phyloP scores from a whole-genome alignment of 352 stramenopile genomes.

The Globisporangium radiosum region DNA sequence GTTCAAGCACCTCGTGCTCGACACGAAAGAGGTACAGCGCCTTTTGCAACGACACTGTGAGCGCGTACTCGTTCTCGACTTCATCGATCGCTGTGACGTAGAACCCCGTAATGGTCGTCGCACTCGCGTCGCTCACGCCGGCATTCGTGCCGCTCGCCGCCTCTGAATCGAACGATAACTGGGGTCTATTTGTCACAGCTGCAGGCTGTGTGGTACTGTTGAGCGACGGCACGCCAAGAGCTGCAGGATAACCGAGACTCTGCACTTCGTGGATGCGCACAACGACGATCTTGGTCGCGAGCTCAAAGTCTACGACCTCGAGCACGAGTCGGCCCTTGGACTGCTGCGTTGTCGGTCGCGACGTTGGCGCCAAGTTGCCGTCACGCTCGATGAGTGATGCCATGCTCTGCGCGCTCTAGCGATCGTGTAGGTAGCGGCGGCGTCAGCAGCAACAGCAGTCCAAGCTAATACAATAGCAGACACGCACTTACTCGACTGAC shows the following conservation, averaged over 20 bases:
- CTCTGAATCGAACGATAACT: neutral
- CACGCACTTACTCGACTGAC: too few relatives aligned
- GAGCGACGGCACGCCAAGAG: neutral
- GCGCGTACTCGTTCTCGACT: conserved; percentile 56
- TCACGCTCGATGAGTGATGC: neutral
- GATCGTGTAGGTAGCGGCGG: too few relatives aligned
- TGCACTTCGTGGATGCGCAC: conserved; percentile 33
- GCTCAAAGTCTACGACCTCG: conserved; percentile 22
- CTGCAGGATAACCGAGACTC: neutral
- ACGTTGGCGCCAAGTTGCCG: neutral
- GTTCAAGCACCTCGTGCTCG: conserved; percentile 12
- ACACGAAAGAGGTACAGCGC: conserved; percentile 36
- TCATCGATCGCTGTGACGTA: conserved; percentile 54
- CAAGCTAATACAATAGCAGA: too few relatives aligned
- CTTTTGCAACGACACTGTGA: conserved; percentile 41
- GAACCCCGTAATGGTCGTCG: conserved; percentile 19
- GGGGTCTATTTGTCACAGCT: neutral
- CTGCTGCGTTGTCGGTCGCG: conserved; percentile 3
- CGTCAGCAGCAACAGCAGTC: too few relatives aligned
- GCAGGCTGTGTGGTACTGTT: neutral
- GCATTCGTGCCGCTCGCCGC: neutral
- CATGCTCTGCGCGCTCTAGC: neutral
- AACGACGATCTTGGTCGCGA: conserved; percentile 27
- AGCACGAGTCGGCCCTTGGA: conserved; percentile 23
- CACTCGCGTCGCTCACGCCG: neutral